Conservation (phyloP, 257 asterid species). For the Cynanchum wilfordii region DNA sequence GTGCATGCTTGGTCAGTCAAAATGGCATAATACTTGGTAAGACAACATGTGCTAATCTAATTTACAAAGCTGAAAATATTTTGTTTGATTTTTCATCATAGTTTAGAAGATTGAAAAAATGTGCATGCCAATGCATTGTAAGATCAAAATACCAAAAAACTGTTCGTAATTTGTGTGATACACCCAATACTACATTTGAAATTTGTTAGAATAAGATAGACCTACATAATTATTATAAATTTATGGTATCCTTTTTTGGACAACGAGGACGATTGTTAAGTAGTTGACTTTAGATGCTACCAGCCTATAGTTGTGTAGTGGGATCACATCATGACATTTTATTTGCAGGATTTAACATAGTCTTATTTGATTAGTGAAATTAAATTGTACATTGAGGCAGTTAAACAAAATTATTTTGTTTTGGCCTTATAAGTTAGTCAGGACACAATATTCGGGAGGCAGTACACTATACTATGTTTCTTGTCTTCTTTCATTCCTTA, state of each 20-base stretch:
- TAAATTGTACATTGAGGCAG: not conserved
- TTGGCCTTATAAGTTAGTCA: not conserved
- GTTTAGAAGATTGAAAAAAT: not conserved
- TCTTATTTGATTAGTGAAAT: not conserved
- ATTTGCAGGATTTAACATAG: not conserved
- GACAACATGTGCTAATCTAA: constrained; percentile 18
- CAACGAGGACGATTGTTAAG: too few relatives aligned
- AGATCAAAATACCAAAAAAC: not conserved
- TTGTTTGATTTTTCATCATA: not conserved
- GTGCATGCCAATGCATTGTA: not conserved
- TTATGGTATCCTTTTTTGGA: too few relatives aligned
- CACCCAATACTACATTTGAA: too few relatives aligned
- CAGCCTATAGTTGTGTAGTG: not conserved
- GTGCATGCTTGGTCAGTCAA: constrained; percentile 96
- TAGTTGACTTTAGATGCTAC: too few relatives aligned
- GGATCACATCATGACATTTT: not conserved
- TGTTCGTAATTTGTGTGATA: not conserved
- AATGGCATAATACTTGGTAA: constrained; percentile 83
- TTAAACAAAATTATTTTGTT: not conserved
- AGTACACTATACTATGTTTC: not conserved
- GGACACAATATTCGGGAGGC: not conserved
- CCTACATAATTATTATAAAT: too few relatives aligned
- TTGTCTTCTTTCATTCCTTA: not conserved
- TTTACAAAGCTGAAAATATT: not conserved
- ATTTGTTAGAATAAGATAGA: too few relatives aligned